Percentiles rank a stretch among this genome's conserved stretches.
Conservation (phyloP, 805 yeast genomes). For the Candida ipomoeae region DNA sequence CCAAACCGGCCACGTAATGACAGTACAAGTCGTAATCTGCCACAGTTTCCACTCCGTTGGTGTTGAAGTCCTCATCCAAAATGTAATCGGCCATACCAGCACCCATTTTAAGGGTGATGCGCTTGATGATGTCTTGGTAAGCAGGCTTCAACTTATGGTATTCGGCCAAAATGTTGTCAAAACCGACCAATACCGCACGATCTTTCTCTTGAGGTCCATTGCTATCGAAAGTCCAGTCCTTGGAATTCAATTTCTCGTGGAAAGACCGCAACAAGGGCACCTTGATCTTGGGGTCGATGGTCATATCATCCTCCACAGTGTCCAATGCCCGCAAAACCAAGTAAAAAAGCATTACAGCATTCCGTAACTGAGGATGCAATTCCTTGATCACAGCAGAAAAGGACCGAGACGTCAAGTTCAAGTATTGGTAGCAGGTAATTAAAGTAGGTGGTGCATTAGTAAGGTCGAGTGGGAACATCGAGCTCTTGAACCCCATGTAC, state of each 20-base stretch:
- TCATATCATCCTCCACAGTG: conserved; percentile 95
- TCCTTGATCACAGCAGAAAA: conserved; percentile 93
- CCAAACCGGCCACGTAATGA: conserved; percentile 95
- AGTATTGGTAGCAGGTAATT: conserved; percentile 61
- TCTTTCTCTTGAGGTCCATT: conserved; percentile 76
- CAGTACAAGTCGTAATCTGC: conserved; percentile 88
- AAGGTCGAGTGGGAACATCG: conserved; percentile 47
- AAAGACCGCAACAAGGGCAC: conserved; percentile 70
- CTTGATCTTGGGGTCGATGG: conserved; percentile 66
- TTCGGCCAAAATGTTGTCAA: conserved; percentile 63
- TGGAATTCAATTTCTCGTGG: conserved; percentile 53
- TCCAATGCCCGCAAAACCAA: conserved; percentile 85
- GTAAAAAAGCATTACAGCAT: conserved; percentile 79
- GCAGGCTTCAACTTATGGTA: conserved; percentile 68
- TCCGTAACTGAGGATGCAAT: conserved; percentile 82
- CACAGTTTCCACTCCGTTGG: conserved; percentile 72
- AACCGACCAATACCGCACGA: conserved; percentile 74
- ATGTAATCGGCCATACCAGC: conserved; percentile 97
- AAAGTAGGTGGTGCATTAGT: conserved; percentile 27
- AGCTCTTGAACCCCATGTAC: conserved; percentile 49
- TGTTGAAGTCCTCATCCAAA: conserved; percentile 69
- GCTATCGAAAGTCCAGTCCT: conserved; percentile 80
- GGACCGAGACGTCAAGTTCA: conserved; percentile 76
- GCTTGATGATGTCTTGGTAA: conserved; percentile 74
- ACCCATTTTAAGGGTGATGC: conserved; percentile 85